Evolutionary conservation across 805 yeast species (phyloP), one percentile per base, ranked within the genome.

Genomic region (Candida namnaoensis): DNA sequence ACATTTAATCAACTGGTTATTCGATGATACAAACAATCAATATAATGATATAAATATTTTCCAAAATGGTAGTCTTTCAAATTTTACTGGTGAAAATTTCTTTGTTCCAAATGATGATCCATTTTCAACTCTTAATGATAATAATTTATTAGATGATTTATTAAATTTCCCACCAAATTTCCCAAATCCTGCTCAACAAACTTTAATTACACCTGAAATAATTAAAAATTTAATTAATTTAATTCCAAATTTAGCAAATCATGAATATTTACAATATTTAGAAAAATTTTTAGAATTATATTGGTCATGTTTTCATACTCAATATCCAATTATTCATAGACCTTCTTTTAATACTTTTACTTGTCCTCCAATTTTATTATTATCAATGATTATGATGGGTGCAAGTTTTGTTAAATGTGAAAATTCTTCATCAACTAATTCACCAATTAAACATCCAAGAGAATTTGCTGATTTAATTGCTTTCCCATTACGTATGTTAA

Each of bases 401-500:
- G 49, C 58, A 7, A 46, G 51, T 7, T 54, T 51, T 39, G 54
- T 52, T 5, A 46, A 51, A 1, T 34, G 49, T 6, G 47, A 47
- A 32, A 30, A 30, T 30, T 30, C 33, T 8, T 12, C 11, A 5
- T 13, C 33, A 30, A 12, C 33, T 12, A 30, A 13, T 13, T 26
- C 45, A 15, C 46, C 34, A 10, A 46, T 44, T 3, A 38, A 23
- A 24, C 43, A 46, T 32, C 52, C 60, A 24, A 42, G 58, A 38
- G 52, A 47, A 35, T 52, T 56, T 44, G 57, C 57, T 23, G 68
- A 64, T 44, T 43, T 61, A 34, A 66, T 67, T 34, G 63, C 68
- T 33, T 60, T 57, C 3, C 71, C 95, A 0, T 60, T 87, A 27
- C 62, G 96, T 41, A 82, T 80, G 73, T 62, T 74, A 28, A 69